These are phyloP conservation scores for Cytospora leucostoma DNA, from an alignment of 2,329 filamentous ascomycete genomes.

Conservation along the genomic window DNA sequence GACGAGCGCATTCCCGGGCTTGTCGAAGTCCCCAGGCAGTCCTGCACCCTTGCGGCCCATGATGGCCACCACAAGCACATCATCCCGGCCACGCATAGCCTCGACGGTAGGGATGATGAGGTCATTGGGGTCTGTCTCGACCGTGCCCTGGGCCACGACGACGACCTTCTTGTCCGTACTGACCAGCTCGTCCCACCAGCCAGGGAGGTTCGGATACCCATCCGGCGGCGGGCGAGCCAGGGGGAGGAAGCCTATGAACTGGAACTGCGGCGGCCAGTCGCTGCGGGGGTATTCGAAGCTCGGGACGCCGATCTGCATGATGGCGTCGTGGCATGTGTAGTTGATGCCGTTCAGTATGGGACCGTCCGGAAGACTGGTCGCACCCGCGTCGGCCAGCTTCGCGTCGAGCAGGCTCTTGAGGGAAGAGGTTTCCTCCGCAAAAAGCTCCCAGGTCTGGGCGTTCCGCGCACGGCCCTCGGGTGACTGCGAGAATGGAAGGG, in stretches of 20 bases:
- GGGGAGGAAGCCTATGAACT: constrained; percentile 40
- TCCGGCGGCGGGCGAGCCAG: constrained; percentile 18
- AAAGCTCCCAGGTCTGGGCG: constrained; percentile 36
- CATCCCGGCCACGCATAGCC: constrained; percentile 34
- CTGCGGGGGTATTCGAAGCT: constrained; percentile 42
- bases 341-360: constrained; percentile 39
- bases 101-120: constrained; percentile 42
- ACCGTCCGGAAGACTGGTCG: constrained; percentile 26
- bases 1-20: constrained; percentile 38
- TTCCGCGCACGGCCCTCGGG: constrained; percentile 33
- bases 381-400: constrained; percentile 37
- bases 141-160: constrained; percentile 44
- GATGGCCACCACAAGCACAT: constrained; percentile 40
- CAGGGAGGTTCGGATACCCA: constrained; percentile 30
- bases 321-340: constrained; percentile 39
- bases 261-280: constrained; percentile 40
- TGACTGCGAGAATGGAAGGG: constrained; percentile 36
- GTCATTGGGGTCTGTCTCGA: constrained; percentile 41
- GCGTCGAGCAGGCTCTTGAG: constrained; percentile 35
- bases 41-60: constrained; percentile 39
- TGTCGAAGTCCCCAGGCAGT: constrained; percentile 28
- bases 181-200: constrained; percentile 41
- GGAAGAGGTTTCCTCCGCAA: constrained; percentile 31
- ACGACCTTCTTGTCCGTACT: constrained; percentile 36
- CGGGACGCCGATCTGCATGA: constrained; percentile 42